These are phyloP conservation scores for Cinnamomum chago DNA, from an alignment of 164 flowering plant genomes.

Conservation along the genomic window DNA sequence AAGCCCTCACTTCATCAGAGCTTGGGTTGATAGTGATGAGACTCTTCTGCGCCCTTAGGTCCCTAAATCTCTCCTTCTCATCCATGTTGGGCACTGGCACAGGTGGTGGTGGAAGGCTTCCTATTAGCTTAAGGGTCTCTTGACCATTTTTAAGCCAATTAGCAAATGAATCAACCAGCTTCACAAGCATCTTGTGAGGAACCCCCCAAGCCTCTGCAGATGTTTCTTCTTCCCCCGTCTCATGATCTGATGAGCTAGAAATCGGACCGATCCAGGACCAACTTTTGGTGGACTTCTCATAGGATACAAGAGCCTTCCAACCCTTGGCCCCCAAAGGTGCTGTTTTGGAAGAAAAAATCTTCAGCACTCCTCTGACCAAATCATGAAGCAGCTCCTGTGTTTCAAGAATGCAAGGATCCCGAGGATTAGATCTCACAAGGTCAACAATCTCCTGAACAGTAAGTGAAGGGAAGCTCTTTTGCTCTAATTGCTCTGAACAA, in stretches of 20 bases:
- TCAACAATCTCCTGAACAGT: slow-evolving; percentile 81
- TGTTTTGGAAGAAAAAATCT: slow-evolving; percentile 76
- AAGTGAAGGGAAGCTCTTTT: slow-evolving; percentile 49
- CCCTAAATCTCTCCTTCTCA: slow-evolving; percentile 91
- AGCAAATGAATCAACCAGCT: slow-evolving; percentile 92
- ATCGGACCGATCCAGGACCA: slow-evolving; percentile 93
- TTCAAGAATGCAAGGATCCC: slow-evolving; percentile 77
- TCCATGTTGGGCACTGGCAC: slow-evolving; percentile 52
- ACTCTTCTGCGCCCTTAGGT: slow-evolving; percentile 91
- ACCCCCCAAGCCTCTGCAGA: slow-evolving; percentile 80
- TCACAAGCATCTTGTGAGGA: slow-evolving; percentile 91
- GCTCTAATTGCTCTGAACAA: slow-evolving; percentile 20
- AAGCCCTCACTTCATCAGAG: slow-evolving; percentile 79
- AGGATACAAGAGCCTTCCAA: slow-evolving; percentile 78
- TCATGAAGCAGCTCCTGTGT: slow-evolving; percentile 93
- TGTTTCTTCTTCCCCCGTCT: slow-evolving; percentile 55
- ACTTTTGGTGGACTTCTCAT: slow-evolving; percentile 63
- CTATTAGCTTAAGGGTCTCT: slow-evolving; percentile 86
- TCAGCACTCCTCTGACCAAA: slow-evolving; percentile 87
- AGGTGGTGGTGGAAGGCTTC: slow-evolving; percentile 91
- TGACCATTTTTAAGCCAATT: slow-evolving; percentile 95
- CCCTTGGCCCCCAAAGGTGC: slow-evolving; percentile 94
- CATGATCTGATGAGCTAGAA: slow-evolving; percentile 42
- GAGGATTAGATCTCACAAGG: slow-evolving; percentile 78
- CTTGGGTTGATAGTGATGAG: slow-evolving; percentile 80